Base-by-base conservation (phyloP, 2,329 filamentous ascomycete species). In the Fusarium proliferatum region DNA sequence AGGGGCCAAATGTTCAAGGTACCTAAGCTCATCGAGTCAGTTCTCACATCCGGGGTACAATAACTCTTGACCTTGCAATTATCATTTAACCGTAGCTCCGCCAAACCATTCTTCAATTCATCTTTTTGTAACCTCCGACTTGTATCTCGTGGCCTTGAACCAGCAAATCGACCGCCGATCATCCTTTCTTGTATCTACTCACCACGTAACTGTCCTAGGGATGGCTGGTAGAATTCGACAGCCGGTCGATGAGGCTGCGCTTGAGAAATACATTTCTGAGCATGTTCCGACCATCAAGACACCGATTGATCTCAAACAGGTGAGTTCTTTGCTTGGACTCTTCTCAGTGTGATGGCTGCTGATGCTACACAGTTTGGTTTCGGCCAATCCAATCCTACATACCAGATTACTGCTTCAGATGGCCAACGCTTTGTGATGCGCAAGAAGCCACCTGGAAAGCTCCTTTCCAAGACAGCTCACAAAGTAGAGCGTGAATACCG, bases 341-440 rank as follows among this genome's bases (percentile, higher is more conserved):
- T 45, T 16, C 23, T 23, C 13, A n/a, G 30, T 39, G 53, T 65
- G 52, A 61, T 68, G 48, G 61, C 60, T n/a, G 48, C 43, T 66
- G 41, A 70, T 60, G 57, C 45, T 34, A 48, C 61, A 38, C 79
- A 98, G 94, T 99, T 98, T 81, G 94, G 95, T 78, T 98, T 97
- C 82, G 96, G 96, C 68, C 96, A 98, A 85, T 97, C 94, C 66
- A 99, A 98, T 81, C 96, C 96, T 49, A 99, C 96, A 5, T 99
- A 98, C 85, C 94, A 96, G 79, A 88, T 98, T 79, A 97, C 91
- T 21, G 91, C 91, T 59, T 87, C 90, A 74, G 87, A 91, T 80
- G 90, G 91, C 58, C 82, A 86, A 76, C 91, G 91, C 80, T 97
- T 92, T 84, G 96, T 99, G 39, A 89, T 98, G 86, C 94, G 96